Evolutionary conservation across 306 rosid species (phyloP).

Genomic region (Cucurbita argyrosperma): DNA sequence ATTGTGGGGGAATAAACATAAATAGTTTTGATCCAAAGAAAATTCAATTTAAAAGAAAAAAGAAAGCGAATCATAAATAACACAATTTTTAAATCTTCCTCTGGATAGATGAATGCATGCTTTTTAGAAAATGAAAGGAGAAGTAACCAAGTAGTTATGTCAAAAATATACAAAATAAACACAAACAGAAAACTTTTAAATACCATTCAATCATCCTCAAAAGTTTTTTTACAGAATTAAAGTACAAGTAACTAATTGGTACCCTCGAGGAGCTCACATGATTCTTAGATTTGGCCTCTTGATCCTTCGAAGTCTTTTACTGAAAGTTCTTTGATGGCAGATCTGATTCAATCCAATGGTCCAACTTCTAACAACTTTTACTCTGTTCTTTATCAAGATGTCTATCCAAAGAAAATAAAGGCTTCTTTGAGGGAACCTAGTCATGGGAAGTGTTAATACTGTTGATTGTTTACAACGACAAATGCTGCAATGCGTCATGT

Average conservation of each 20-base stretch:
- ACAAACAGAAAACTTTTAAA: neutral
- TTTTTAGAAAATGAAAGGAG: neutral
- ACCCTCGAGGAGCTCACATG: no score
- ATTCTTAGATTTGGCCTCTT: no score
- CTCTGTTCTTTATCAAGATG: no score
- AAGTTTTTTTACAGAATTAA: no score
- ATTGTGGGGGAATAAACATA: neutral
- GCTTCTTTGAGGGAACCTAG: no score
- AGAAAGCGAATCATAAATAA: neutral
- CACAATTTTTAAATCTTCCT: neutral
- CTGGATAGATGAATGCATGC: neutral
- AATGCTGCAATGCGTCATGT: no score
- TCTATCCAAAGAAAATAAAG: no score
- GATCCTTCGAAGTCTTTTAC: neutral
- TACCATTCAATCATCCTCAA: neutral
- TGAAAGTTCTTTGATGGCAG: neutral
- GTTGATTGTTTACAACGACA: no score
- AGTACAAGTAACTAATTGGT: no score
- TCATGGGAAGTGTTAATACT: no score
- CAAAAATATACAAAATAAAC: neutral
- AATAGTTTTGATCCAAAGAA: neutral
- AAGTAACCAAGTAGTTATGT: neutral
- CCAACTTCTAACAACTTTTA: neutral
- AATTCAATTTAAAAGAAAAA: neutral
- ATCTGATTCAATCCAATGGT: neutral